Percentiles rank a stretch among this genome's conserved stretches.
Conservation (phyloP, 2,329 filamentous ascomycete genomes). For the Orbilia blumenaviensis region DNA sequence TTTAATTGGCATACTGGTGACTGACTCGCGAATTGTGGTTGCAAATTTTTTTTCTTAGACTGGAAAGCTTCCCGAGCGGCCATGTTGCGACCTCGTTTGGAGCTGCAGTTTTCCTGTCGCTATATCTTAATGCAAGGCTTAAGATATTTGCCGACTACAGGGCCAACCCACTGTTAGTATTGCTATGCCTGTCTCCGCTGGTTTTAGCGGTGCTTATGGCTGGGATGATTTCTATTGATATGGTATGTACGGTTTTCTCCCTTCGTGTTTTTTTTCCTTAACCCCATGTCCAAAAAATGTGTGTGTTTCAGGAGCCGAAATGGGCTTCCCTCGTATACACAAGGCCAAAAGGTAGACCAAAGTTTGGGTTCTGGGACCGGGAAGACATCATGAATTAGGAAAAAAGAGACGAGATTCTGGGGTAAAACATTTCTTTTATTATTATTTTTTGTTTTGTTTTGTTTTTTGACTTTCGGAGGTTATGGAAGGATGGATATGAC, state of each 20-base stretch:
- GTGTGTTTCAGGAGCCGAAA: constrained; percentile 45
- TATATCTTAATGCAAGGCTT: constrained; percentile 30
- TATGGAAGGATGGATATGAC: constrained; percentile 3
- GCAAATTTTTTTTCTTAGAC: constrained; percentile 16
- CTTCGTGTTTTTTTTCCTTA: constrained; percentile 24
- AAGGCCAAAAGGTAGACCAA: not conserved
- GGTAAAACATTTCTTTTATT: too few relatives aligned
- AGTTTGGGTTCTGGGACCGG: constrained; percentile 7
- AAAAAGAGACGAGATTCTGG: constrained; percentile 21
- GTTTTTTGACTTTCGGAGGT: too few relatives aligned
- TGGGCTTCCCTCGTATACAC: constrained; percentile 28
- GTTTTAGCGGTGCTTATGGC: constrained; percentile 23
- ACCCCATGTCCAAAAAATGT: constrained; percentile 26
- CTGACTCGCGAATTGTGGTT: constrained; percentile 17
- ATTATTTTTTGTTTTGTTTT: too few relatives aligned
- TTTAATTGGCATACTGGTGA: constrained; percentile 2
- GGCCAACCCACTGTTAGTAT: constrained; percentile 19
- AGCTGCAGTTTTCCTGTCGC: constrained; percentile 32
- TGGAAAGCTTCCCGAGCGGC: constrained; percentile 41
- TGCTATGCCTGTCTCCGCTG: constrained; percentile 25
- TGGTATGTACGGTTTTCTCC: constrained; percentile 33
- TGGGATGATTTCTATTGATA: constrained; percentile 33
- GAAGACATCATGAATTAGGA: constrained; percentile 9
- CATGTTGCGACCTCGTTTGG: constrained; percentile 35
- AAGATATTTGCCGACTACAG: constrained; percentile 37